Evolutionary conservation across 1,284 basidiomycete species (phyloP).

Genomic region (Tilletia setariae): DNA sequence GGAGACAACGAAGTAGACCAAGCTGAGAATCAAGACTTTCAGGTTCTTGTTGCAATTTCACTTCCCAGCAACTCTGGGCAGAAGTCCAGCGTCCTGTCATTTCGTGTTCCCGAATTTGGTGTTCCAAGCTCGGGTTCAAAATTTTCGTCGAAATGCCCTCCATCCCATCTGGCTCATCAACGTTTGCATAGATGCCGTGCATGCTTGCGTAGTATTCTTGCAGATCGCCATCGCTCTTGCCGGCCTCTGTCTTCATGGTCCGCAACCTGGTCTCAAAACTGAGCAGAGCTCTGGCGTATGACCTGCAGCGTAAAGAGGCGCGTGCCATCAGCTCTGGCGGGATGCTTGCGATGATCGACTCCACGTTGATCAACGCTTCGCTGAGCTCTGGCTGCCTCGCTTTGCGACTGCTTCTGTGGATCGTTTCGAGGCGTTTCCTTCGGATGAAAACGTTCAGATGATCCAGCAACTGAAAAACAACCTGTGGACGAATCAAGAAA

Average conservation of each 20-base stretch:
- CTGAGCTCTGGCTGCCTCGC: constrained; percentile 48
- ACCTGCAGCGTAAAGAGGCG: constrained; percentile 88
- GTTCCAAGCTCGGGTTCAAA: constrained; percentile 82
- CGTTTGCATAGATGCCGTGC: constrained; percentile 90
- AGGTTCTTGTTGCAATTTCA: constrained; percentile 84
- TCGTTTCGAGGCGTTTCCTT: constrained; percentile 53
- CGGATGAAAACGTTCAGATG: constrained; percentile 88
- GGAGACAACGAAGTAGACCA: constrained; percentile 83
- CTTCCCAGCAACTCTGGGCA: constrained; percentile 99
- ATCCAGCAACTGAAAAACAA: constrained; percentile 88
- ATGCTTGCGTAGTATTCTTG: constrained; percentile 82
- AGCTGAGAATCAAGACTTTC: constrained; percentile 84
- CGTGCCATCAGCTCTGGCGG: constrained; percentile 85
- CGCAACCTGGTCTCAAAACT: constrained; percentile 72
- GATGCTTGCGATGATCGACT: constrained; percentile 76
- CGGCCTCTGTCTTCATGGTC: constrained; percentile 41
- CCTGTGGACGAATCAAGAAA: constrained; percentile 58
- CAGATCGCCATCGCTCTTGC: constrained; percentile 38
- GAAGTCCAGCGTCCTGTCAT: constrained; percentile 96
- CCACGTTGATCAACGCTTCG: constrained; percentile 59
- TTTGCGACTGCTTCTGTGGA: constrained; percentile 15
- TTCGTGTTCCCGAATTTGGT: constrained; percentile 97
- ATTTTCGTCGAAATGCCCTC: constrained; percentile 90
- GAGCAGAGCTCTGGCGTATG: constrained; percentile 89
- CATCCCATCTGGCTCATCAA: constrained; percentile 99